Evolutionary conservation across 2,329 filamentous ascomycete genomes (phyloP).

Genomic region (Dothistroma pini): DNA sequence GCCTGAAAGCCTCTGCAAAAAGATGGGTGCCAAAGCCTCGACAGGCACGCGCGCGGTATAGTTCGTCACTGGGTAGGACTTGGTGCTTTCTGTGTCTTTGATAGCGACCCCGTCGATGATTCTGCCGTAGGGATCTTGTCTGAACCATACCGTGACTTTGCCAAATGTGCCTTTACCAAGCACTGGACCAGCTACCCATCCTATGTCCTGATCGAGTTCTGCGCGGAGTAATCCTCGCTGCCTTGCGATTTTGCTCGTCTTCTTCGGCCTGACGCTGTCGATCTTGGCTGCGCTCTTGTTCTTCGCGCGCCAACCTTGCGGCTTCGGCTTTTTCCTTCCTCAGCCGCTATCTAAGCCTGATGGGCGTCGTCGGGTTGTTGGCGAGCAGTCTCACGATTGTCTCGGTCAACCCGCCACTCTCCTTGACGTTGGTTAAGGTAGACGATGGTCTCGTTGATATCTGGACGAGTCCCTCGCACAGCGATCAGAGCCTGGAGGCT

Average conservation of each 20-base stretch:
- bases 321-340: not conserved
- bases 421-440: not conserved
- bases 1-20: not conserved
- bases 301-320: not conserved
- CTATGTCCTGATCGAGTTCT: not conserved
- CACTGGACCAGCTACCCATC: not conserved
- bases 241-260: not conserved
- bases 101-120: conserved; percentile 3
- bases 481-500: not conserved
- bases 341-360: not conserved
- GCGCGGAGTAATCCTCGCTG: not conserved
- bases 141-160: not conserved
- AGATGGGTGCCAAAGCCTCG: not conserved
- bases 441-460: not conserved
- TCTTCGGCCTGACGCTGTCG: not conserved
- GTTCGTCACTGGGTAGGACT: not conserved
- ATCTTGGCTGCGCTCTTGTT: not conserved
- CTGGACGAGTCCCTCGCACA: no score
- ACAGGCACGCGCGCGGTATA: not conserved
- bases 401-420: not conserved
- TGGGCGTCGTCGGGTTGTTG: not conserved
- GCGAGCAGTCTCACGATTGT: not conserved
- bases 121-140: not conserved
- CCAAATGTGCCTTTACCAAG: conserved; percentile 2
- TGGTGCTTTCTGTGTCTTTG: not conserved